Conservation (phyloP, 164 flowering plant species). For the grape (Vitis vinifera) region DNA sequence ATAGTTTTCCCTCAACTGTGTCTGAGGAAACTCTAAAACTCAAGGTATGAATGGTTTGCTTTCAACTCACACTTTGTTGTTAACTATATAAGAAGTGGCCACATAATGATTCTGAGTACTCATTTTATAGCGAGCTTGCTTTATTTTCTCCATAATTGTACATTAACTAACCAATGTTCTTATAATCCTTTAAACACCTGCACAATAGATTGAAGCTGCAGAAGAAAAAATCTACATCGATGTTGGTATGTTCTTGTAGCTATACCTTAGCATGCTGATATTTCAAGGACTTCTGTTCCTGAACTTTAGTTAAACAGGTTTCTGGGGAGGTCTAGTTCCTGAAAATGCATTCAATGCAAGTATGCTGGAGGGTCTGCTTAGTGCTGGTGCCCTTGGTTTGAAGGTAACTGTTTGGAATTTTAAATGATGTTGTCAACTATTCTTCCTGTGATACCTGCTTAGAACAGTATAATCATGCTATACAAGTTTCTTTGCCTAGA, state of each 20-base stretch:
- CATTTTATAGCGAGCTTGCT: neutral
- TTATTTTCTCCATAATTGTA: neutral
- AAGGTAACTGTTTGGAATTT: conserved; percentile 54
- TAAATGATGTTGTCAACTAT: neutral
- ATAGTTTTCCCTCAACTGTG: conserved; percentile 82
- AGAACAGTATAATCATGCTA: neutral
- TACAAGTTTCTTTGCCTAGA: neutral
- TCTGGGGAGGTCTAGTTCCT: conserved; percentile 99
- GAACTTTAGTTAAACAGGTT: conserved; percentile 49
- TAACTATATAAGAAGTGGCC: no score
- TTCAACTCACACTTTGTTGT: neutral
- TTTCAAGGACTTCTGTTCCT: neutral
- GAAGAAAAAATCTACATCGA: conserved; percentile 65
- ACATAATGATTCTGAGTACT: neutral
- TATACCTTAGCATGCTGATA: neutral
- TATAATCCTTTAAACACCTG: neutral
- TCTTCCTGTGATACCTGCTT: neutral
- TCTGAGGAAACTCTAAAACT: conserved; percentile 74
- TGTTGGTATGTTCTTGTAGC: conserved; percentile 68
- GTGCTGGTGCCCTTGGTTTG: conserved; percentile 91
- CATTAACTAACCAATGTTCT: no score
- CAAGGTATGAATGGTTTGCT: conserved; percentile 54
- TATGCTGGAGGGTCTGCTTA: conserved; percentile 67
- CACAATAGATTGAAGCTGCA: conserved; percentile 69
- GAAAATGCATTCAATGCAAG: conserved; percentile 86